Base-by-base conservation (phyloP, 805 yeast species). In the Ogataea thermomethanolica region DNA sequence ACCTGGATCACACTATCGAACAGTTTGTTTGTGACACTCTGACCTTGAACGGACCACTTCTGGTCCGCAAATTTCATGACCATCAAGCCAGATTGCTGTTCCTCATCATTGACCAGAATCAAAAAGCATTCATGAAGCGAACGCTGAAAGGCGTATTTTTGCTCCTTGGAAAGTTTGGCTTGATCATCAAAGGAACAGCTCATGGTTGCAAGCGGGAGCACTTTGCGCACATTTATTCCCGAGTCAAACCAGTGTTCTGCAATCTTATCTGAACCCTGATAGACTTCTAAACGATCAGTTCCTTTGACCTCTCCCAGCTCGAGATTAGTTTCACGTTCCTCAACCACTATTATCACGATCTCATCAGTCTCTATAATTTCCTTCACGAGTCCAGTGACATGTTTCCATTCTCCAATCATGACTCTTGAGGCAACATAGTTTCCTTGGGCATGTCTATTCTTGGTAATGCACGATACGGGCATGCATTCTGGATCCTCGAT, bases 191-290 rank as follows among this genome's bases (percentile, higher is more conserved):
- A 33, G n/a, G 25, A 38, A 6, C 34, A 42, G n/a, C 28, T 28
- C 2, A 42, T 24, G 4, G 17, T 14, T 4, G 29, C 24, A 7
- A 40, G 14, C 7, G 39, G 25, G 1, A 41, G 8, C 12, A 54
- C 22, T 33, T 41, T 42, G 14, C 30, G 45, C 7, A 46, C 51
- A 25, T 13, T 30, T 25, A 39, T 33, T 14, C 47, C 45, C 2
- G 38, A 29, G 13, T 51, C 54, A 31, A 55, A 49, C 32, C 49
- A 46, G 24, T 37, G 41, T 29, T 31, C 39, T 10, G 29, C 39
- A 13, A 37, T 13, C 15, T 38, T 37, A 9, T 17, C 25, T 2
- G 25, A 24, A 1, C 13, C 30, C 10, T 20, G 12, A 25, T 39
- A 39, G 8, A 38, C 42, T 25, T 38, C 42, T 21, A 38, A 7